Evolutionary conservation across 1,139 yeast species (phyloP).

Genomic region (Hyphopichia pseudoburtonii): DNA sequence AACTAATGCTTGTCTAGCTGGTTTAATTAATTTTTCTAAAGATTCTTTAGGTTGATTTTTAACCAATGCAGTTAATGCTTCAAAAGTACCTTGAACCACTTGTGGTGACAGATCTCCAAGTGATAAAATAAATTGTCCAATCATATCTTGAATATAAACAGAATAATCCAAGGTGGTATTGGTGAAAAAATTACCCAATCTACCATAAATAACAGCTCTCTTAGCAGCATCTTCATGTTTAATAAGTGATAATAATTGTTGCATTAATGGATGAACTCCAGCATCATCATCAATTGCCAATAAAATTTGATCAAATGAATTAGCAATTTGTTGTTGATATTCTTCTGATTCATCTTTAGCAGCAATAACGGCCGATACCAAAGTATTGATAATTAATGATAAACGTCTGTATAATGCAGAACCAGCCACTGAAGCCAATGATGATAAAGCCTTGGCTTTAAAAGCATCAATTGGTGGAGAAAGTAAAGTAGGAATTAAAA

Average conservation of each 20-base stretch:
- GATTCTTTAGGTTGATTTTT: conserved; percentile 73
- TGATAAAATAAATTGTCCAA: conserved; percentile 66
- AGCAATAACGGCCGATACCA: conserved; percentile 60
- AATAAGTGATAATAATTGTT: conserved; percentile 72
- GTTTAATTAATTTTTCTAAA: conserved; percentile 73
- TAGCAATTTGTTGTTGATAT: conserved; percentile 40
- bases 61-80: conserved; percentile 63
- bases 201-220: conserved; percentile 66
- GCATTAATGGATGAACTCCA: conserved; percentile 83
- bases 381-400: conserved; percentile 66
- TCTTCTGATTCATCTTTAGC: conserved; percentile 34
- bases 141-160: conserved; percentile 73
- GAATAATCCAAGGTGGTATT: conserved; percentile 69
- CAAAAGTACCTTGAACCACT: conserved; percentile 70
- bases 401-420: conserved; percentile 73
- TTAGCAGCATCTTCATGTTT: conserved; percentile 72
- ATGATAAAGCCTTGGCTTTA: conserved; percentile 85
- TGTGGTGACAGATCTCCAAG: conserved; percentile 68
- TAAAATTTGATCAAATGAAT: conserved; percentile 66
- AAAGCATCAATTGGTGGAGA: conserved; percentile 78
- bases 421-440: conserved; percentile 91
- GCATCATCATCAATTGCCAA: conserved; percentile 75
- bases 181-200: conserved; percentile 71
- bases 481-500: conserved; percentile 81
- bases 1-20: conserved; percentile 72